Percentiles rank a stretch among this genome's conserved stretches.
phyloP scores from a whole-genome alignment of 176 grass and related monocot genomes.

The Oryza meridionalis region DNA sequence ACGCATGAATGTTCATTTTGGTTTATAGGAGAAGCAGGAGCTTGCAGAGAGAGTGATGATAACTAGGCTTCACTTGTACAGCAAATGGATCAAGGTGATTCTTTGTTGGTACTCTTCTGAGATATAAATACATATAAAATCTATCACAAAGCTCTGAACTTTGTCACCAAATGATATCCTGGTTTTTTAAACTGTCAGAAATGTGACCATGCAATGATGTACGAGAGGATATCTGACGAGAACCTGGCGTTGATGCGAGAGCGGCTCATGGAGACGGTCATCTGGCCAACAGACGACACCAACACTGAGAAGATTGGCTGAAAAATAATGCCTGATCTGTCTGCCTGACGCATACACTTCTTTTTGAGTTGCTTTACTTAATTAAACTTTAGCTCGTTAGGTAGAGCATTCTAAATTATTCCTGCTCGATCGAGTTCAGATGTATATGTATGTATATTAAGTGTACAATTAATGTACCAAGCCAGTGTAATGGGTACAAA shows the following conservation, averaged over 20 bases:
- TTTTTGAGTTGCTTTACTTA: slow-evolving; percentile 15
- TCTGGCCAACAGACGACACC: slow-evolving; percentile 76
- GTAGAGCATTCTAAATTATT: slow-evolving; percentile 2
- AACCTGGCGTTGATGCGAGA: slow-evolving; percentile 62
- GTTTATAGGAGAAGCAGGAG: slow-evolving; percentile 78
- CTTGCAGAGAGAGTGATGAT: slow-evolving; percentile 90
- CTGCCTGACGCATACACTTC: not conserved
- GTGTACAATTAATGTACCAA: not conserved
- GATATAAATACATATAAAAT: not conserved
- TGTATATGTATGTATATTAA: slow-evolving; percentile 14
- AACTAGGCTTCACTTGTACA: slow-evolving; percentile 85
- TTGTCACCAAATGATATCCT: not conserved
- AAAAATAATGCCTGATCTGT: slow-evolving; percentile 14
- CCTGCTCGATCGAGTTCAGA: not conserved
- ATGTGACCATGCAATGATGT: slow-evolving; percentile 51
- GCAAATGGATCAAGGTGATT: slow-evolving; percentile 81
- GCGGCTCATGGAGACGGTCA: slow-evolving; percentile 75
- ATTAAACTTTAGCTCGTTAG: slow-evolving; percentile 37
- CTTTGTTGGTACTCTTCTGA: not conserved
- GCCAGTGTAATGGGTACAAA: not conserved
- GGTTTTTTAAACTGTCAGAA: slow-evolving; percentile 44
- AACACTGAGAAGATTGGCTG: slow-evolving; percentile 66
- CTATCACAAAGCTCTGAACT: not conserved
- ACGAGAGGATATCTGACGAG: slow-evolving; percentile 60
- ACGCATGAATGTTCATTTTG: not conserved